Conservation (phyloP, 176 grass and related monocot genomes). For the Bonia amplexicaulis region DNA sequence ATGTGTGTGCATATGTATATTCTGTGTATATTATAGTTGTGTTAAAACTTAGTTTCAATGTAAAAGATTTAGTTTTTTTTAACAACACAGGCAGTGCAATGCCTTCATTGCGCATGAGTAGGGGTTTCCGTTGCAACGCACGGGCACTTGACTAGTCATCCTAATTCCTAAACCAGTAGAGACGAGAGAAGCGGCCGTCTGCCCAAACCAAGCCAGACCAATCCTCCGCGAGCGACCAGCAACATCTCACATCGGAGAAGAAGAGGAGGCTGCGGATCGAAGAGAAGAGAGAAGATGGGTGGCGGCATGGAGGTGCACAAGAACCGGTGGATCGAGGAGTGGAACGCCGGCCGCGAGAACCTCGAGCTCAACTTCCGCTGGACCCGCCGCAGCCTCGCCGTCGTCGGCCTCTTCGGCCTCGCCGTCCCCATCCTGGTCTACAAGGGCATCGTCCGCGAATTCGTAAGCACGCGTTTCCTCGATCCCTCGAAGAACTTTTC, state of each 20-base stretch:
- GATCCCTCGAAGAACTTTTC: neutral
- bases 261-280: neutral
- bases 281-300: conserved; percentile 40
- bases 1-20: too few relatives aligned
- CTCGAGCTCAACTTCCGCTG: conserved; percentile 75
- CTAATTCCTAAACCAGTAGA: neutral
- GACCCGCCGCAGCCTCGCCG: conserved; percentile 57
- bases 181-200: neutral
- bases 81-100: too few relatives aligned
- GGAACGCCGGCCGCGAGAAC: conserved; percentile 64
- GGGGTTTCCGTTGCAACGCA: too few relatives aligned
- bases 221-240: conserved; percentile 16
- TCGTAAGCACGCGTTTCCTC: conserved; percentile 35
- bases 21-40: too few relatives aligned
- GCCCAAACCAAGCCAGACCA: neutral
- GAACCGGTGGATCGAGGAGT: conserved; percentile 79
- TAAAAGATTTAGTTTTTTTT: too few relatives aligned
- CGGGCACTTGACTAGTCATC: too few relatives aligned
- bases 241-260: neutral
- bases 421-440: conserved; percentile 72
- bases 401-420: conserved; percentile 78
- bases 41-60: too few relatives aligned
- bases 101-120: too few relatives aligned
- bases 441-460: conserved; percentile 81
- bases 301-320: conserved; percentile 87